phyloP scores from a whole-genome alignment of 306 rosid genomes.

The Glycine soja region DNA sequence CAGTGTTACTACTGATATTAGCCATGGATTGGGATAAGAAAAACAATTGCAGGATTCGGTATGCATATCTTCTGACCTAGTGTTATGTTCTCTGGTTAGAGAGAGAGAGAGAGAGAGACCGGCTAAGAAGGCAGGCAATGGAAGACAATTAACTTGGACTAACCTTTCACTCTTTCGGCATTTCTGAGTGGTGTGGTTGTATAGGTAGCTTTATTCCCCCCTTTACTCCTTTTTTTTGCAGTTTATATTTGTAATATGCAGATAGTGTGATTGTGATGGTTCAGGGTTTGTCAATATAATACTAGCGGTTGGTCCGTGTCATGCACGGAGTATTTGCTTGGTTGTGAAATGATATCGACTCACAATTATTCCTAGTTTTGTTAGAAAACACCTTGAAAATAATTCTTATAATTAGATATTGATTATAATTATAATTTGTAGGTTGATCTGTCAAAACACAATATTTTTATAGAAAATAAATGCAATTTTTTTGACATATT shows the following conservation, averaged over 20 bases:
- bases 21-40: slow-evolving; percentile 27
- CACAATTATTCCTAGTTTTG: slow-evolving; percentile 6
- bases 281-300: slow-evolving; percentile 72
- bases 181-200: slow-evolving; percentile 73
- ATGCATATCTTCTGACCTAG: slow-evolving; percentile 82
- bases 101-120: slow-evolving; percentile 19
- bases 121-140: slow-evolving; percentile 51
- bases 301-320: slow-evolving; percentile 1
- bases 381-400: neutral
- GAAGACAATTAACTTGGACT: slow-evolving; percentile 70
- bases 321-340: slow-evolving; percentile 31
- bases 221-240: slow-evolving; percentile 34
- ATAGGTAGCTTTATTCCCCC: slow-evolving; percentile 62
- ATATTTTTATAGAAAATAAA: neutral
- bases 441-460: neutral
- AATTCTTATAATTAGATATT: neutral
- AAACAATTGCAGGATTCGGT: slow-evolving; percentile 51
- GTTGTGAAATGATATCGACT: neutral
- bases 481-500: neutral
- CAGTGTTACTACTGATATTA: slow-evolving; percentile 47
- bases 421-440: neutral
- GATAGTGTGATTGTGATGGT: slow-evolving; percentile 70
- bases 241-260: slow-evolving; percentile 64
- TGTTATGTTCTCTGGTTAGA: slow-evolving; percentile 62
- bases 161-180: slow-evolving; percentile 57